Evolutionary conservation across 2,329 filamentous ascomycete species (phyloP), one percentile per base, ranked within the genome.

Genomic region (Neofusicoccum ribis): DNA sequence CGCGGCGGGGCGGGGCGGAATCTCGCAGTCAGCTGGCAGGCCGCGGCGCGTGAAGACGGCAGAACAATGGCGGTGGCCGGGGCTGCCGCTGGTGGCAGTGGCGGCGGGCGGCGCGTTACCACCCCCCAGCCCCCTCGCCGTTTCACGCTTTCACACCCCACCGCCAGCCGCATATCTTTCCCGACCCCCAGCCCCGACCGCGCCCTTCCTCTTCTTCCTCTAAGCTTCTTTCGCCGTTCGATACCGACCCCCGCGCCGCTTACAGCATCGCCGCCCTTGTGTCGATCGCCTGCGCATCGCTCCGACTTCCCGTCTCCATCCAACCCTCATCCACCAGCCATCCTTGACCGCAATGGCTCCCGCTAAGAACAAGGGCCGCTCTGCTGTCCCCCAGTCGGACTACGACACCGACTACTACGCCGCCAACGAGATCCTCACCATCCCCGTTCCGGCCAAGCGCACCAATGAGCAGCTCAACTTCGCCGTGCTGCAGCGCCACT

Each of bases 391-490:
- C 73, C 83, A 79, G 60, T 86, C 82, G 69, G 85, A 81, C 80
- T 86, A 79, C 75, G 83, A 85, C 67, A 83, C 80, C 17, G 82
- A 85, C 72, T 74, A 77, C 72, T 74, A 77, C 59, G 70, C 76
- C 68, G 71, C 76, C 27, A 66, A 72, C 74, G 36, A 67, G 67
- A 14, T 27, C 2, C 20, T 63, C 36, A 31, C 27, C 8, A 70
- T 76, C 56, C 76, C 78, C 31, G 76, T 77, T 34, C 81, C 82
- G 47, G 81, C 82, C 63, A 76, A 80, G 41, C 89, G 91, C 69
- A 89, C 89, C 68, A 95, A 93, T 77, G 91, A 90, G 64, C 90
- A 96, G 70, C 88, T 98, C 73, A 98, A 98, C 81, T 84, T 96
- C 69, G 84, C 87, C 56, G 94, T 97, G 44, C 84, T 98, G 41